Conservation (phyloP, 2,329 filamentous ascomycete genomes). For the Trichoderma koningii region DNA sequence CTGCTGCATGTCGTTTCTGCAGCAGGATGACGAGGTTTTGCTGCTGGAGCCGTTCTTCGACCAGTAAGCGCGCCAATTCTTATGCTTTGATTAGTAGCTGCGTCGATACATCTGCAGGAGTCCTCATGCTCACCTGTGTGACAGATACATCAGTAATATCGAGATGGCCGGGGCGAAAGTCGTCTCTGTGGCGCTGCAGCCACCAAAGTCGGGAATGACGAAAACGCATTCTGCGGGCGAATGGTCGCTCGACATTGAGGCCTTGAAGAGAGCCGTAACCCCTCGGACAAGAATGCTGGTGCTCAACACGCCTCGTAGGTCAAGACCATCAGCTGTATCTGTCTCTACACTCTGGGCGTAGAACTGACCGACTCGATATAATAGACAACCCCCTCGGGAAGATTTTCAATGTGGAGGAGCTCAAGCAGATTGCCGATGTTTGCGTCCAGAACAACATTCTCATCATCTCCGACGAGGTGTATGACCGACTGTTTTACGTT, state of each 20-base stretch:
- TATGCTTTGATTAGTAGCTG: neutral
- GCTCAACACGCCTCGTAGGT: conserved; percentile 12
- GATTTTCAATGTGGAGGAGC: conserved; percentile 4
- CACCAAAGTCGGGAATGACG: conserved; percentile 20
- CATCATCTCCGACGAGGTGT: conserved; percentile 9
- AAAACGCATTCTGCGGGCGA: conserved; percentile 10
- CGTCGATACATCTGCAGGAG: too few relatives aligned
- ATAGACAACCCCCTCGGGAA: conserved; percentile 14
- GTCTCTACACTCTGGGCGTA: too few relatives aligned
- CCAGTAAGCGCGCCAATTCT: conserved; percentile 9
- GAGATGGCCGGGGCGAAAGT: conserved; percentile 15
- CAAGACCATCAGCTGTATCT: too few relatives aligned
- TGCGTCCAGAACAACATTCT: conserved; percentile 21
- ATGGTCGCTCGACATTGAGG: conserved; percentile 7
- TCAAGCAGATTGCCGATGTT: conserved; percentile 6
- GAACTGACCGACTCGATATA: neutral
- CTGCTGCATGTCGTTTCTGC: conserved; percentile 15
- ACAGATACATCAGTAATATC: conserved; percentile 17
- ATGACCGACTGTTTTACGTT: conserved; percentile 12
- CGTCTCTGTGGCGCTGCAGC: conserved; percentile 12
- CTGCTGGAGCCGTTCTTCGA: conserved; percentile 12
- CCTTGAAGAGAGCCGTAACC: neutral
- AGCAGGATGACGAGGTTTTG: conserved; percentile 9
- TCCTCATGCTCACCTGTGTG: neutral
- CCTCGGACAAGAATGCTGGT: conserved; percentile 12